phyloP scores from a whole-genome alignment of 768 basidiomycete genomes.

The Lactarius hatsudake region DNA sequence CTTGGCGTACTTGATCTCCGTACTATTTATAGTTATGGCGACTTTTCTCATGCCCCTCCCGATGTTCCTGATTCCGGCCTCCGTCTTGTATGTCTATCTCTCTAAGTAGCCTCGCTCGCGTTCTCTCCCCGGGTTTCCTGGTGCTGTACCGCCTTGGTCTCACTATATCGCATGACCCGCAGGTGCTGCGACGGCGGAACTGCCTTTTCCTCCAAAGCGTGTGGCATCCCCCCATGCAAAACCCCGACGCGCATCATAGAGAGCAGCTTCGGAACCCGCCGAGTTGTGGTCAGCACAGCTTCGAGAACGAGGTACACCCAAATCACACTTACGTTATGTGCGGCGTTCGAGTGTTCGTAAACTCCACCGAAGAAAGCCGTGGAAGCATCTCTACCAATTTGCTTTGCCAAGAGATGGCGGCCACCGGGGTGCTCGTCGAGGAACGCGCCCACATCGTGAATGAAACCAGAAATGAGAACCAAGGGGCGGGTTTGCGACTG shows the following conservation, averaged over 20 bases:
- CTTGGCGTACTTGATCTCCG: too few relatives aligned
- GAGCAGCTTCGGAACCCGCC: constrained; percentile 36
- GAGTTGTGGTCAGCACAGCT: constrained; percentile 6
- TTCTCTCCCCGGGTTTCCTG: constrained; percentile 34
- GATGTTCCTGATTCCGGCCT: neutral
- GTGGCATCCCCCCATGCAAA: constrained; percentile 50
- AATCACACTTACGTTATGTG: constrained; percentile 62
- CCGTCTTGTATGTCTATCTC: neutral
- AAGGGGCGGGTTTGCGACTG: constrained; percentile 76
- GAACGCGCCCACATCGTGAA: constrained; percentile 84
- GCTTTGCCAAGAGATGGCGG: constrained; percentile 72
- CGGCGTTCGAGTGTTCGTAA: constrained; percentile 83
- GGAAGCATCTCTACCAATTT: constrained; percentile 86
- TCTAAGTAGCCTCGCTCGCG: constrained; percentile 26
- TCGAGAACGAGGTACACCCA: neutral
- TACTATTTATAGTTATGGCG: neutral
- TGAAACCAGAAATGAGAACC: constrained; percentile 88
- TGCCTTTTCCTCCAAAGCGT: constrained; percentile 44
- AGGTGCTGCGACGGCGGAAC: constrained; percentile 50
- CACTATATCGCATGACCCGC: constrained; percentile 38
- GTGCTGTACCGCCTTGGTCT: constrained; percentile 32
- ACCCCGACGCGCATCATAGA: constrained; percentile 63
- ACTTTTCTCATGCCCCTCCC: neutral
- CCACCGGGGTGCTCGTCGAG: constrained; percentile 91
- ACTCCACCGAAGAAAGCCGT: constrained; percentile 93